Percentiles rank a stretch among this genome's conserved stretches.
Conservation (phyloP, 352 stramenopile genomes). For the Pythium volutum region DNA sequence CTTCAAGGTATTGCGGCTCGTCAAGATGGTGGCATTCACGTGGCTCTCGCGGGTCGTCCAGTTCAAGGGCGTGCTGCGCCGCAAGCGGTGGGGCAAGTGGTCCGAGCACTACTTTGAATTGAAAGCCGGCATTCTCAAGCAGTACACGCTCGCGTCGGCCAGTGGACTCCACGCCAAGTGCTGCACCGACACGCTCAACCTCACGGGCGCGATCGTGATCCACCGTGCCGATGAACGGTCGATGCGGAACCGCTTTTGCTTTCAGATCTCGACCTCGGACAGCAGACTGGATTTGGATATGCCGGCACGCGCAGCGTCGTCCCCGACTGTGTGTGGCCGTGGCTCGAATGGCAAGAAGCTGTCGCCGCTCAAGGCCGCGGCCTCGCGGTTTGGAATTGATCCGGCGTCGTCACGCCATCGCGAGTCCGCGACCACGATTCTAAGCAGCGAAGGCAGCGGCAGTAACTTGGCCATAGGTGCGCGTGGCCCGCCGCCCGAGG, state of each 20-base stretch:
- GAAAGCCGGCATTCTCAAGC: conserved; percentile 66
- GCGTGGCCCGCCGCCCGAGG: conserved; percentile 1
- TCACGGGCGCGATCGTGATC: conserved; percentile 80
- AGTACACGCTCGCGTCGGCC: conserved; percentile 64
- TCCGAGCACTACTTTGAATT: conserved; percentile 81
- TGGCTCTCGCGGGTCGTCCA: conserved; percentile 74
- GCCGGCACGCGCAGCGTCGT: neutral
- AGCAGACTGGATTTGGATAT: conserved; percentile 15
- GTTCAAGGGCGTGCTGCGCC: conserved; percentile 65
- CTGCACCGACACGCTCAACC: conserved; percentile 62
- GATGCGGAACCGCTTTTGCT: conserved; percentile 75
- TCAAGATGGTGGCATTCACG: conserved; percentile 58
- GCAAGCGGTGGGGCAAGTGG: conserved; percentile 77
- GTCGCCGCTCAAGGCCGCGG: conserved; percentile 62
- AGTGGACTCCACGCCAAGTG: conserved; percentile 19
- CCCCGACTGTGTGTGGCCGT: neutral
- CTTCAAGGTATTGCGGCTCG: conserved; percentile 59
- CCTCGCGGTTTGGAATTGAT: conserved; percentile 32
- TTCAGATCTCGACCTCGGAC: conserved; percentile 66
- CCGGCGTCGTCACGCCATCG: neutral
- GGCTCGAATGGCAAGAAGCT: conserved; percentile 36
- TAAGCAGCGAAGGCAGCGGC: conserved; percentile 28
- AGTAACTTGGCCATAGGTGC: conserved; percentile 21
- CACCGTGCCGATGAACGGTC: conserved; percentile 64
- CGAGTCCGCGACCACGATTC: conserved; percentile 25